Conservation (phyloP, 257 asterid species). For the Agastache rugosa region DNA sequence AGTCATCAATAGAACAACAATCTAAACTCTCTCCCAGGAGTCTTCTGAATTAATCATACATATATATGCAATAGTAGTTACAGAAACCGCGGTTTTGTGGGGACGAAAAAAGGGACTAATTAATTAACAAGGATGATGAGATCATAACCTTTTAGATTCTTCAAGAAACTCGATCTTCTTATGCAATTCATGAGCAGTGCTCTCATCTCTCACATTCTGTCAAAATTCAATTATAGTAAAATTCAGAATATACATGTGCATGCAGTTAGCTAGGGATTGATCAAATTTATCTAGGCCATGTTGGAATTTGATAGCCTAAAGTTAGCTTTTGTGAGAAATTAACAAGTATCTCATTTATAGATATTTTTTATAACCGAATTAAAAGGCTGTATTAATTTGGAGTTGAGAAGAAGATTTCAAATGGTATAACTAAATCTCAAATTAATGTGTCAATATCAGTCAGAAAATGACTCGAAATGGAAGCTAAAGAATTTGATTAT, state of each 20-base stretch:
- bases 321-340: too few relatives aligned
- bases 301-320: neutral
- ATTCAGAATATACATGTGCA: neutral
- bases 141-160: constrained; percentile 52
- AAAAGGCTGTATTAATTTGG: neutral
- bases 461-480: too few relatives aligned
- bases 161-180: constrained; percentile 52
- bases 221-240: neutral
- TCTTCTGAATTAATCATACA: constrained; percentile 41
- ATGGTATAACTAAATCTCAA: too few relatives aligned
- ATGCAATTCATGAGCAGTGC: constrained; percentile 26
- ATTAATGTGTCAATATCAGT: too few relatives aligned
- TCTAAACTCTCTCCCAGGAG: constrained; percentile 57
- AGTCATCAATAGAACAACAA: constrained; percentile 49
- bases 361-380: too few relatives aligned
- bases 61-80: neutral
- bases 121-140: neutral
- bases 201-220: constrained; percentile 52
- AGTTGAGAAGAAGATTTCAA: neutral
- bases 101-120: neutral
- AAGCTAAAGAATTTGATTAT: too few relatives aligned
- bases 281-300: neutral
- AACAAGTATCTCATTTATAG: too few relatives aligned
- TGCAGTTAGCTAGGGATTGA: neutral
- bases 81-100: neutral